A percentile compares a stretch with the other conserved stretches of the same genome.
These are phyloP conservation scores for Fraxinus ornus DNA, from an alignment of 305 asterid species.

Conservation along the genomic window DNA sequence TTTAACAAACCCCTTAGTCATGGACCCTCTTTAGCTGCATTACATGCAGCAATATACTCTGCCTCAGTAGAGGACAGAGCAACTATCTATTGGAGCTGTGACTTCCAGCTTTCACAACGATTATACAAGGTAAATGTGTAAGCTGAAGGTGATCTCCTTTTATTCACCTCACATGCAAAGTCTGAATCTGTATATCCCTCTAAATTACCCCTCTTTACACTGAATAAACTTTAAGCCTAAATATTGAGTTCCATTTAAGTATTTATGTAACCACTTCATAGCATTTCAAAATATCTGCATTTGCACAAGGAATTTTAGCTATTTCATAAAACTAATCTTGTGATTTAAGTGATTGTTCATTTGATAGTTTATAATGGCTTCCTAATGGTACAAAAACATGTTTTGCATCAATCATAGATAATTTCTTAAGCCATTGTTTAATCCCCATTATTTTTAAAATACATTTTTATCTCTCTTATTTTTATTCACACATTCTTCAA, in stretches of 20 bases:
- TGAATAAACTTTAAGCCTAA: background rate
- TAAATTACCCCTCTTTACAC: background rate
- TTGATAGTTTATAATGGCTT: background rate
- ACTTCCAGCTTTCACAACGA: background rate
- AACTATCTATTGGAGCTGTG: background rate
- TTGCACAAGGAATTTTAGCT: background rate
- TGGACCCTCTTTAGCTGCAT: background rate
- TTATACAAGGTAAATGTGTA: background rate
- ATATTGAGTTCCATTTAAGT: background rate
- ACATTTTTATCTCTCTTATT: background rate
- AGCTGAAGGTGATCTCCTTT: background rate
- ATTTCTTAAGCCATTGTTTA: background rate
- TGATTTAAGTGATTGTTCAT: background rate
- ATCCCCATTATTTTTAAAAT: background rate
- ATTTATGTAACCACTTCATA: background rate
- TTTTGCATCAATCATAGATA: background rate
- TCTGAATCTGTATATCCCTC: background rate
- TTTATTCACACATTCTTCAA: background rate
- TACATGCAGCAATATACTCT: background rate
- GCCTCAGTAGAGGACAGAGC: background rate
- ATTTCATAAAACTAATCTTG: background rate
- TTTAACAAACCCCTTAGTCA: background rate
- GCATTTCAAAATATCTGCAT: background rate
- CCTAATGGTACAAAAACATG: background rate
- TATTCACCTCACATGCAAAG: background rate